Evolutionary conservation across 2,329 filamentous ascomycete genomes (phyloP).

Genomic region (Cucurbitaria berberidis): DNA sequence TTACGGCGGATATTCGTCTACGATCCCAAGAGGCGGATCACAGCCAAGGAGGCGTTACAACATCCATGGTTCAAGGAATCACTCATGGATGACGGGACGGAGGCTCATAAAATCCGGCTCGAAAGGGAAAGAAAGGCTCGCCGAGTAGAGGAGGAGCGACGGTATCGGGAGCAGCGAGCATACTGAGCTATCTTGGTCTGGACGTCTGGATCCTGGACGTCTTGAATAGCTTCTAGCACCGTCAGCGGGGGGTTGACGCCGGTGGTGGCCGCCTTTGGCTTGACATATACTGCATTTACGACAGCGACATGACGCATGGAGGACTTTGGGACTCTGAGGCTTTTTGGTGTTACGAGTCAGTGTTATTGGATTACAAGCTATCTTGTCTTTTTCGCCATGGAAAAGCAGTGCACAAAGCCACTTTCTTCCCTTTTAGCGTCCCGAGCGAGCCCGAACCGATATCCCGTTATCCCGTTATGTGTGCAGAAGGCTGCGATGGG

Average conservation of each 20-base stretch:
- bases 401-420: conserved; percentile 2
- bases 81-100: conserved; percentile 69
- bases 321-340: conserved; percentile 26
- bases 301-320: conserved; percentile 48
- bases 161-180: conserved; percentile 34
- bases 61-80: conserved; percentile 71
- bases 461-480: conserved; percentile 12
- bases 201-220: conserved; percentile 13
- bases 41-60: conserved; percentile 68
- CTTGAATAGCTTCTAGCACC: conserved; percentile 17
- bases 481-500: conserved; percentile 5
- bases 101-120: conserved; percentile 64
- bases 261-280: conserved; percentile 26
- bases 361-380: conserved; percentile 39
- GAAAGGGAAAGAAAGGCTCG: conserved; percentile 49
- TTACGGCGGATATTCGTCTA: conserved; percentile 70
- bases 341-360: conserved; percentile 39
- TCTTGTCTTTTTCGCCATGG: conserved; percentile 17
- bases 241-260: conserved; percentile 7
- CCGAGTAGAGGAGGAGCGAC: conserved; percentile 40
- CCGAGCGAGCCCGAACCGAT: conserved; percentile 4
- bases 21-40: conserved; percentile 69
- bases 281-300: conserved; percentile 49
- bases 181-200: conserved; percentile 20
- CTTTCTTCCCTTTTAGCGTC: not conserved